A percentile compares a stretch with the other conserved stretches of the same genome.
These are phyloP conservation scores for Yarrowia yakushimensis DNA, from an alignment of 805 yeast genomes.

Conservation along the genomic window DNA sequence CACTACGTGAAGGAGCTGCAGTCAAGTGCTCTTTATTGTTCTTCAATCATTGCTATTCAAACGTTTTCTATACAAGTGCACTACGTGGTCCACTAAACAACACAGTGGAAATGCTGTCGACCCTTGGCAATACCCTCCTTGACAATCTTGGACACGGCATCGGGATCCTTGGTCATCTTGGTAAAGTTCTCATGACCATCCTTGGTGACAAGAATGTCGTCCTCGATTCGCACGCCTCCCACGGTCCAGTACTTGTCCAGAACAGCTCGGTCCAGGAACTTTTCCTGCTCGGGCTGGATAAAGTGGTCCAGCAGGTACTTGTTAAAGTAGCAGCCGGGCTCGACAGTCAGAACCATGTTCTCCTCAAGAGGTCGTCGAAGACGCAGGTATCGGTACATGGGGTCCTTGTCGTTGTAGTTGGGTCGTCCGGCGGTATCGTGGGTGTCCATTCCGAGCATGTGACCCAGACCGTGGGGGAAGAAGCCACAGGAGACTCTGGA, in stretches of 20 bases:
- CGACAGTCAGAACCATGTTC: constrained; percentile 89
- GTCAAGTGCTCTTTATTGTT: too few species aligned
- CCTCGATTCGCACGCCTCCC: constrained; percentile 98
- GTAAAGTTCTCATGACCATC: constrained; percentile 80
- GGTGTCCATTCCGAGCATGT: constrained; percentile 88
- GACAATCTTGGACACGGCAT: constrained; percentile 74
- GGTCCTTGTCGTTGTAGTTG: constrained; percentile 79
- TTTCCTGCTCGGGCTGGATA: constrained; percentile 45
- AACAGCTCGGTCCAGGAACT: constrained; percentile 60
- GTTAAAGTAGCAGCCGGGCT: constrained; percentile 92
- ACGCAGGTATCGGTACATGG: constrained; percentile 71
- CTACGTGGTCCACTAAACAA: constrained; percentile 35
- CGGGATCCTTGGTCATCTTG: constrained; percentile 78
- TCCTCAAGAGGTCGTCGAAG: constrained; percentile 65
- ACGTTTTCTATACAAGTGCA: too few species aligned
- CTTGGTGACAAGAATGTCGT: constrained; percentile 76
- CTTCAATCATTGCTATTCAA: too few species aligned
- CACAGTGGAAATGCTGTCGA: constrained; percentile 58
- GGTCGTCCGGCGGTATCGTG: constrained; percentile 94
- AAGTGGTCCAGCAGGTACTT: constrained; percentile 71
- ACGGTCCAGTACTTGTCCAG: constrained; percentile 76
- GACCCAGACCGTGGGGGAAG: constrained; percentile 96
- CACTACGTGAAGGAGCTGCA: too few species aligned
- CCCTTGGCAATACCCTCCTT: constrained; percentile 61
- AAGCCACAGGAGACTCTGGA: constrained; percentile 73